Percentiles rank a stretch among this genome's conserved stretches.
Evolutionary conservation across 177 flowering plant genomes (phyloP).

Genomic region (Telopea speciosissima): DNA sequence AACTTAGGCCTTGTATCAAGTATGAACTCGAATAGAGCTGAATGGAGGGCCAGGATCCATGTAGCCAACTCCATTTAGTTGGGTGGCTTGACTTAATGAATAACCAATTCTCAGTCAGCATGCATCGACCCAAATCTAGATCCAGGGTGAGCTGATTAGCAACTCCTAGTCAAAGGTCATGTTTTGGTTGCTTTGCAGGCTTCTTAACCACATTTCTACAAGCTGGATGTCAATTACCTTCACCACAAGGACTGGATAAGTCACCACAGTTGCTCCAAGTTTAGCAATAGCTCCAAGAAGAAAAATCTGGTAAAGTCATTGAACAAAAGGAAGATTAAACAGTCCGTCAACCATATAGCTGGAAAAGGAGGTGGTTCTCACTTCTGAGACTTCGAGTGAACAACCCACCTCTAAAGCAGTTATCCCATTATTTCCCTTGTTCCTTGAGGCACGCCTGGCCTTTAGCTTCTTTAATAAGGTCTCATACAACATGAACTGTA

Average conservation of each 20-base stretch:
- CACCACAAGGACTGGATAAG: neutral
- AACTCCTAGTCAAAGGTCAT: constrained; percentile 1
- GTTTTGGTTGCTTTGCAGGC: no score
- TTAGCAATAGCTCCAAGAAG: constrained; percentile 53
- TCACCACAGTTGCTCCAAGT: constrained; percentile 42
- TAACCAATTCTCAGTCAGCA: neutral
- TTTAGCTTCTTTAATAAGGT: constrained; percentile 79
- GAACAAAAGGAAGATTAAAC: neutral
- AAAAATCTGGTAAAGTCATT: neutral
- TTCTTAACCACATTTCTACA: neutral
- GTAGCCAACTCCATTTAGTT: no score
- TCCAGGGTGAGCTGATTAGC: neutral
- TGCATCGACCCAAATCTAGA: neutral
- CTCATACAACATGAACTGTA: constrained; percentile 95
- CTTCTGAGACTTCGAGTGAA: neutral
- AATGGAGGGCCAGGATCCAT: no score
- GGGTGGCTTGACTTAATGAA: neutral
- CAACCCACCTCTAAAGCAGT: constrained; percentile 73
- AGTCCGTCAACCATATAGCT: neutral
- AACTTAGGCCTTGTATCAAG: no score
- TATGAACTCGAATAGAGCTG: no score
- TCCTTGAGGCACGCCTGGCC: constrained; percentile 37
- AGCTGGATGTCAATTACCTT: neutral
- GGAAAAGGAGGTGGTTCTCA: neutral
- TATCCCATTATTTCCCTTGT: constrained; percentile 40